Percentiles rank a stretch among this genome's conserved stretches.
phyloP scores from a whole-genome alignment of 1,139 yeast genomes.

The Debaryomyces psychrophilus region DNA sequence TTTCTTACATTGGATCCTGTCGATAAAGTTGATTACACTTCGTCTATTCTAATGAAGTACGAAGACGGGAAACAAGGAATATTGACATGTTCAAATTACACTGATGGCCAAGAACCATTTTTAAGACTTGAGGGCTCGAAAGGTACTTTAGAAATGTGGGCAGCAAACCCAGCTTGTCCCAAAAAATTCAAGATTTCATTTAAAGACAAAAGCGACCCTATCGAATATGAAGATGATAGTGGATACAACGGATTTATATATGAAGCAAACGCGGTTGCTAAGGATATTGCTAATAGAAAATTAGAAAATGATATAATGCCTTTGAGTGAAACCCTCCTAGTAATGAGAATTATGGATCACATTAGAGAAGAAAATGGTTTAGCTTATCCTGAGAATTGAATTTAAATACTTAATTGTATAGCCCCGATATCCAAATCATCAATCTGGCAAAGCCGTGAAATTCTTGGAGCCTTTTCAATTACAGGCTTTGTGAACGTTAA shows the following conservation, averaged over 20 bases:
- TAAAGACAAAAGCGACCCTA: slow-evolving; percentile 23
- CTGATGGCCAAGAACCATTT: slow-evolving; percentile 34
- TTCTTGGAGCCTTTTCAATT: background rate
- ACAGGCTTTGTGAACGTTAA: background rate
- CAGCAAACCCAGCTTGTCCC: slow-evolving; percentile 39
- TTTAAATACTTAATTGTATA: background rate
- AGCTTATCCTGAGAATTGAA: slow-evolving; percentile 41
- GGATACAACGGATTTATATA: slow-evolving; percentile 49
- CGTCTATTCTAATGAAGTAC: slow-evolving; percentile 38
- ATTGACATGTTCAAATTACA: slow-evolving; percentile 35
- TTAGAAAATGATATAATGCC: slow-evolving; percentile 41
- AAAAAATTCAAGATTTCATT: slow-evolving; percentile 33
- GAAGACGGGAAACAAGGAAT: slow-evolving; percentile 40
- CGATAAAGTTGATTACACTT: slow-evolving; percentile 40
- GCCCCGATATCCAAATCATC: background rate
- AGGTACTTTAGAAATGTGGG: slow-evolving; percentile 39
- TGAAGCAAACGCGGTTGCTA: slow-evolving; percentile 56
- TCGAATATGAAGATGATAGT: slow-evolving; percentile 32
- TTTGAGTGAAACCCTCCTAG: slow-evolving; percentile 45
- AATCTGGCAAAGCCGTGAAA: background rate
- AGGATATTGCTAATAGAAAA: slow-evolving; percentile 40
- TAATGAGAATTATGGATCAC: slow-evolving; percentile 49
- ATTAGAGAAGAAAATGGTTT: slow-evolving; percentile 45
- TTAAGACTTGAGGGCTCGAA: slow-evolving; percentile 43
- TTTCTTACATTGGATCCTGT: slow-evolving; percentile 33